Percentiles rank a stretch among this genome's conserved stretches.
phyloP scores from a whole-genome alignment of 805 yeast genomes.

The Zygotorulaspora chibaensis region DNA sequence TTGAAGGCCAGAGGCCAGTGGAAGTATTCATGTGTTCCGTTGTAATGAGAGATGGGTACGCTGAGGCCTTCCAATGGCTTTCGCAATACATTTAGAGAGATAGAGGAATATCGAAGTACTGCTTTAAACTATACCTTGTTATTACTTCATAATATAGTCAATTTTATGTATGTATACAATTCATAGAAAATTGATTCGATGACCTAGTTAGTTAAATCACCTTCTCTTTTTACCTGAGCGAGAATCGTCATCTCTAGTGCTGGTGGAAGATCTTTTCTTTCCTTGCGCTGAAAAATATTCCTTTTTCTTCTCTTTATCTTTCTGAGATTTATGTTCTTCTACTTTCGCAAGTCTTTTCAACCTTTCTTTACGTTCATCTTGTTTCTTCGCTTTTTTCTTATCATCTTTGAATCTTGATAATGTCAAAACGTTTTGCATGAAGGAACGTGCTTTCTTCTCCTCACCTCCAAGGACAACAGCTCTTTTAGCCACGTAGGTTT shows the following conservation, averaged over 20 bases:
- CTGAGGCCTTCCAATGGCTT: constrained; percentile 97
- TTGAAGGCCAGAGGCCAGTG: constrained; percentile 77
- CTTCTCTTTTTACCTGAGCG: constrained; percentile 18
- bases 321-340: constrained; percentile 65
- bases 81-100: constrained; percentile 76
- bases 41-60: constrained; percentile 97
- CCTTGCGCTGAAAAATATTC: constrained; percentile 75
- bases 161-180: neutral
- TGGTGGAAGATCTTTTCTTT: constrained; percentile 49
- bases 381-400: constrained; percentile 68
- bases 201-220: neutral
- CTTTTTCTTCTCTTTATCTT: constrained; percentile 80
- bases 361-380: constrained; percentile 68
- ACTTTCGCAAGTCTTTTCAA: constrained; percentile 70
- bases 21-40: constrained; percentile 98
- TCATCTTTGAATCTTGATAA: constrained; percentile 80
- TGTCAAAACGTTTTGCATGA: constrained; percentile 83
- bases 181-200: neutral
- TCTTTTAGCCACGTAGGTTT: constrained; percentile 79
- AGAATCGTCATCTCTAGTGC: constrained; percentile 29
- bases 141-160: no score
- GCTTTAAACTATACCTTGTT: no score
- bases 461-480: constrained; percentile 92
- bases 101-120: no score
- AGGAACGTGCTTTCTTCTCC: constrained; percentile 86